Conservation (phyloP, 805 yeast genomes). For the Cyberlindnera xylosilytica region DNA sequence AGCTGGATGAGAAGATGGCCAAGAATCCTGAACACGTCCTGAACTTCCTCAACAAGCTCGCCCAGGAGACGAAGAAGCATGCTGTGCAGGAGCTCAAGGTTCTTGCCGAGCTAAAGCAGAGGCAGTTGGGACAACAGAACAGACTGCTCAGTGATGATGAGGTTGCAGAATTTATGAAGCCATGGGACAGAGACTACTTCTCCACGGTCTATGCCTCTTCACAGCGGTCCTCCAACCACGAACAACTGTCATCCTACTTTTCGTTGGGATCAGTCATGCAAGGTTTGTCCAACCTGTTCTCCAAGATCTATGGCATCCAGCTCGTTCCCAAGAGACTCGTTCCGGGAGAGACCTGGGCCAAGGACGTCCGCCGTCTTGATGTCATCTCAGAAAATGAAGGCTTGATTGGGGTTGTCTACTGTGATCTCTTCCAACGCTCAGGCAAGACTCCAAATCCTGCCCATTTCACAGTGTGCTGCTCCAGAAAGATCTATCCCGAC, state of each 20-base stretch:
- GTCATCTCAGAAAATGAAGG: conserved; percentile 66
- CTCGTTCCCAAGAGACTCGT: conserved; percentile 62
- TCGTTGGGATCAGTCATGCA: conserved; percentile 83
- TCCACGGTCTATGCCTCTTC: conserved; percentile 32
- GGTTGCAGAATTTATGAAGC: conserved; percentile 51
- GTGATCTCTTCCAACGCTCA: conserved; percentile 79
- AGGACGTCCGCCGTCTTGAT: conserved; percentile 77
- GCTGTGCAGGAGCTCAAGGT: conserved; percentile 57
- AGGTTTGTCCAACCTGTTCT: conserved; percentile 73
- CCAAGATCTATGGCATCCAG: conserved; percentile 70
- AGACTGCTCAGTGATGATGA: conserved; percentile 33
- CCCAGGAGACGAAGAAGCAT: conserved; percentile 45
- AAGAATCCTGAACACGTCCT: conserved; percentile 71
- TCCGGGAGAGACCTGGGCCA: conserved; percentile 84
- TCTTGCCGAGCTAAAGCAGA: conserved; percentile 40
- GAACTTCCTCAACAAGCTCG: conserved; percentile 61
- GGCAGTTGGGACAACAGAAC: conserved; percentile 24
- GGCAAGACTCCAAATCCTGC: conserved; percentile 85
- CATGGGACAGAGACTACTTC: conserved; percentile 90
- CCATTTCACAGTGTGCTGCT: conserved; percentile 92
- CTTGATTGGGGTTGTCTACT: conserved; percentile 75
- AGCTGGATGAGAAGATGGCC: conserved; percentile 88
- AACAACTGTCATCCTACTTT: conserved; percentile 65
- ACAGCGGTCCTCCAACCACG: conserved; percentile 34
- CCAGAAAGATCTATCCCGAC: conserved; percentile 67